Conservation (phyloP, 2,329 filamentous ascomycete species). For the Cytospora mali region DNA sequence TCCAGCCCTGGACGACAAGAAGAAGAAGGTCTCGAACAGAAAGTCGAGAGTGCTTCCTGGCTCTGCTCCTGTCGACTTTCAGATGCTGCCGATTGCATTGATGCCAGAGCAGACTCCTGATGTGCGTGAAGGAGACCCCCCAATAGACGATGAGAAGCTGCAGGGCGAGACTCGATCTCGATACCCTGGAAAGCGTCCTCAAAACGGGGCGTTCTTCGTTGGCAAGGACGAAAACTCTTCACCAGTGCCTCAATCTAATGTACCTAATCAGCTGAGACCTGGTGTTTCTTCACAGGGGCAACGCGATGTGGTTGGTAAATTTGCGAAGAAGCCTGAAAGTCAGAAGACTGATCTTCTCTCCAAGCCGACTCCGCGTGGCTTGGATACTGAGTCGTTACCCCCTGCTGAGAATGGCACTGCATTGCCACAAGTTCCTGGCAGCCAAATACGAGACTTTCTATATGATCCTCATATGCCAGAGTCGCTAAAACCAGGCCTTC, state of each 20-base stretch:
- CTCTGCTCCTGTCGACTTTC: neutral
- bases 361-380: neutral
- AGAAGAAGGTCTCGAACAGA: conserved; percentile 10
- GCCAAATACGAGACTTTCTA: neutral
- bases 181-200: neutral
- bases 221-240: neutral
- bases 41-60: conserved; percentile 11
- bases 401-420: neutral
- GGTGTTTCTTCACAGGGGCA: neutral
- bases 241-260: neutral
- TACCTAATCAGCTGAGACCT: conserved; percentile 1
- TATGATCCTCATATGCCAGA: neutral
- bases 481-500: neutral
- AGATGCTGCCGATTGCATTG: conserved; percentile 9
- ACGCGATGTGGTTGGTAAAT: neutral
- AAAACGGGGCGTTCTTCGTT: neutral
- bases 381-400: neutral
- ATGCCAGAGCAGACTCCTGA: conserved; percentile 8
- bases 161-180: neutral
- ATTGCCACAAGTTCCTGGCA: neutral
- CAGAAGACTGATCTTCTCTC: neutral
- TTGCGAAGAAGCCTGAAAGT: neutral
- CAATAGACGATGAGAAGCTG: neutral
- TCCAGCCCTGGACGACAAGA: neutral
- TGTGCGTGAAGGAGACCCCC: neutral